Evolutionary conservation across 2,329 filamentous ascomycete genomes (phyloP).

Genomic region (Epichloe aotearoae): DNA sequence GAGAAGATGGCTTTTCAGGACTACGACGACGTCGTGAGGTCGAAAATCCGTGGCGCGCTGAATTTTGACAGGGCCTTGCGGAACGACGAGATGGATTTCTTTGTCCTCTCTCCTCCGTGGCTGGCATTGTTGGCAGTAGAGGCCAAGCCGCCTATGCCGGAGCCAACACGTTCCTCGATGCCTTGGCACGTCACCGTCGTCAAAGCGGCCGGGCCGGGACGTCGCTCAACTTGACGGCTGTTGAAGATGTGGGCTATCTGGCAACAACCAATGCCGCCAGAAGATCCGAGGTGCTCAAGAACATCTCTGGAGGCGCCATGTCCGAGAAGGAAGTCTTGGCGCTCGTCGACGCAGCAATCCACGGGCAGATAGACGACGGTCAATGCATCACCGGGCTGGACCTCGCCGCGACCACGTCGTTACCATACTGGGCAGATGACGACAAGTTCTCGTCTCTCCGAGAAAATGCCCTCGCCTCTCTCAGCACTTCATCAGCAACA

Average conservation of each 20-base stretch:
- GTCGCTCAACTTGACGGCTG: constrained; percentile 38
- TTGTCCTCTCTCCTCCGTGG: constrained; percentile 40
- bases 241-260: constrained; percentile 37
- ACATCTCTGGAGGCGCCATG: constrained; percentile 33
- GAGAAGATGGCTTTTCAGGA: constrained; percentile 39
- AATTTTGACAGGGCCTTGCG: constrained; percentile 37
- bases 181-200: constrained; percentile 22
- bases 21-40: constrained; percentile 33
- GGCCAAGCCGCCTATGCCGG: constrained; percentile 41
- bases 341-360: constrained; percentile 37
- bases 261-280: constrained; percentile 22
- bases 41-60: constrained; percentile 40
- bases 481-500: not conserved
- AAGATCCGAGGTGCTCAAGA: constrained; percentile 33
- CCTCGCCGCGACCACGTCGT: constrained; percentile 16
- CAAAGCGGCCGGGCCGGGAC: constrained; percentile 28
- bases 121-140: constrained; percentile 35
- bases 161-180: constrained; percentile 31
- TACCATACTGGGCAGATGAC: constrained; percentile 41
- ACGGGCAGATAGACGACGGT: constrained; percentile 25
- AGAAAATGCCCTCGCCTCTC: constrained; percentile 18
- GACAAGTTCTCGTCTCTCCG: constrained; percentile 40
- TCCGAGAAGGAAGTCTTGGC: constrained; percentile 41
- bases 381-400: constrained; percentile 43
- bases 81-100: constrained; percentile 33